Evolutionary conservation across 1,284 basidiomycete species (phyloP).

Genomic region (Ganoderma leucocontextum): DNA sequence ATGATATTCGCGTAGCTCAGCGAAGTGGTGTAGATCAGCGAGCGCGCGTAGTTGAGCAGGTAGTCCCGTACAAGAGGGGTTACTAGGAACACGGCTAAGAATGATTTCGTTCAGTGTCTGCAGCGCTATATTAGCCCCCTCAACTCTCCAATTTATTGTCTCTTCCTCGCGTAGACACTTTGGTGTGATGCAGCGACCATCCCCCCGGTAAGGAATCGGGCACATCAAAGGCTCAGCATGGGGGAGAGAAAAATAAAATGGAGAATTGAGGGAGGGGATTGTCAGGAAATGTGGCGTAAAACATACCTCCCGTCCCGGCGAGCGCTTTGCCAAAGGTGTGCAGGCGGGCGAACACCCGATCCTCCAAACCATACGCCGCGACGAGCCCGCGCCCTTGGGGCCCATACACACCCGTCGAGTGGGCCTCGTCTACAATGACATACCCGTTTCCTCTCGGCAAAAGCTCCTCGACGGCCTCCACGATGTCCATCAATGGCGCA

Average conservation of each 20-base stretch:
- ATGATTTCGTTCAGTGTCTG: not conserved
- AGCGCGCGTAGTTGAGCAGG: slow-evolving; percentile 92
- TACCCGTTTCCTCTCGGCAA: slow-evolving; percentile 72
- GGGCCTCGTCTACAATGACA: slow-evolving; percentile 90
- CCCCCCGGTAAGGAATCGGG: slow-evolving; percentile 39
- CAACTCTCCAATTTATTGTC: too few species aligned
- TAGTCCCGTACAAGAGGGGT: slow-evolving; percentile 81
- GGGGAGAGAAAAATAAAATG: too few species aligned
- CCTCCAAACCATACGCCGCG: slow-evolving; percentile 67
- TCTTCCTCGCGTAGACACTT: too few species aligned
- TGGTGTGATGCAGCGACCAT: slow-evolving; percentile 48
- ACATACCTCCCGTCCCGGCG: slow-evolving; percentile 82
- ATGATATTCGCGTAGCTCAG: slow-evolving; percentile 80
- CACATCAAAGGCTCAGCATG: too few species aligned
- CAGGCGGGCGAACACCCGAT: slow-evolving; percentile 67
- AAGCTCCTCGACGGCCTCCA: slow-evolving; percentile 62
- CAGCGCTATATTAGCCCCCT: not conserved
- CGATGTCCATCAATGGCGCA: slow-evolving; percentile 76
- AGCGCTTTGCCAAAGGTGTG: slow-evolving; percentile 79
- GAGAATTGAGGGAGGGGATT: too few species aligned
- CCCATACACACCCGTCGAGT: slow-evolving; percentile 85
- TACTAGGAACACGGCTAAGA: slow-evolving; percentile 80
- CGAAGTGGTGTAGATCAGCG: slow-evolving; percentile 91
- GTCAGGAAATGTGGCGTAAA: too few species aligned
- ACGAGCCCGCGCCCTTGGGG: slow-evolving; percentile 81